Conservation (phyloP, 2,329 filamentous ascomycete species). For the Aspergillus glaucus region DNA sequence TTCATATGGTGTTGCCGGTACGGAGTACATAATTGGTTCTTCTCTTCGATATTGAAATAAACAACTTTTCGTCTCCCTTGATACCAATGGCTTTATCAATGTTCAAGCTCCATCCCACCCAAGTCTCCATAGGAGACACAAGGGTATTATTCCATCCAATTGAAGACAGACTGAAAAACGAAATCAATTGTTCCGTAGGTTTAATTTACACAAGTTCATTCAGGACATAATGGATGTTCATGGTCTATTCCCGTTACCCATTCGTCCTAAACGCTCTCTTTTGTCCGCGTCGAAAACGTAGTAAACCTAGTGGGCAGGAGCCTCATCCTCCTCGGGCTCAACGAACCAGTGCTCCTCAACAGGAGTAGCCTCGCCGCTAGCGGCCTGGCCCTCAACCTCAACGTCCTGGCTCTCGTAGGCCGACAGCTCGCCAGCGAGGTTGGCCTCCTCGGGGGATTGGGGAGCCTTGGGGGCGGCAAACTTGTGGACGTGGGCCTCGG, state of each 20-base stretch:
- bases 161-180: not conserved
- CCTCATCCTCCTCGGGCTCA: constrained; percentile 56
- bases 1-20: not conserved
- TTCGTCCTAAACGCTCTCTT: constrained; percentile 20
- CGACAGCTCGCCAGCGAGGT: constrained; percentile 85
- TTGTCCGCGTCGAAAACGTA: constrained; percentile 15
- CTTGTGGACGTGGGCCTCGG: constrained; percentile 84
- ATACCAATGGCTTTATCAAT: not conserved
- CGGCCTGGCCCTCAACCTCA: constrained; percentile 84
- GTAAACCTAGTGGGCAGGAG: constrained; percentile 38
- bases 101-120: not conserved
- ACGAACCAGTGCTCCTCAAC: constrained; percentile 74
- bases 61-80: not conserved
- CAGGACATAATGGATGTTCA: constrained; percentile 17
- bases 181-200: constrained; percentile 19
- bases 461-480: constrained; percentile 77
- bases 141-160: not conserved
- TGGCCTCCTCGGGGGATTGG: constrained; percentile 83
- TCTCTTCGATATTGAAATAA: no score
- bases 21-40: not conserved
- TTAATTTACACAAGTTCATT: constrained; percentile 23
- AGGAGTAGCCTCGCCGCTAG: constrained; percentile 54
- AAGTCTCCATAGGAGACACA: no score
- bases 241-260: constrained; percentile 15
- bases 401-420: constrained; percentile 92